These are phyloP conservation scores for Rhodotorula sp. DNA, from an alignment of 1,284 basidiomycete species.

Conservation along the genomic window DNA sequence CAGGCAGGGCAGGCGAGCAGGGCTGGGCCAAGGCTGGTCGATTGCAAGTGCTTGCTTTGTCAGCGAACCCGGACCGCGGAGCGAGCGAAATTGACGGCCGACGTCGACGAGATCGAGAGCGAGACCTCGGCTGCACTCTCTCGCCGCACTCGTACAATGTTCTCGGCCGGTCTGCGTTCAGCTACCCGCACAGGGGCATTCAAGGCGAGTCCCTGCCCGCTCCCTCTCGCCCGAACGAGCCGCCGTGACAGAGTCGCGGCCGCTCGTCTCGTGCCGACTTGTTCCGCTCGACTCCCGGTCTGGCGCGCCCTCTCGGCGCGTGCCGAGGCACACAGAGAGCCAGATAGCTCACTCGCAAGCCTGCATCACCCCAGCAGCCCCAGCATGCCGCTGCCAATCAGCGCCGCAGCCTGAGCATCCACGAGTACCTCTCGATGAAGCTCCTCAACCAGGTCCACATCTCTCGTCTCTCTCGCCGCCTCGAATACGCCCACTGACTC, in stretches of 20 bases:
- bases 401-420: conserved; percentile 92
- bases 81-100: too few relatives aligned
- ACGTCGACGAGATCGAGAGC: neutral
- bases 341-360: too few relatives aligned
- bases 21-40: too few relatives aligned
- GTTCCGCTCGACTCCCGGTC: neutral
- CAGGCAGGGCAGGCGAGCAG: too few relatives aligned
- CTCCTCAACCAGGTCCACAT: conserved; percentile 85
- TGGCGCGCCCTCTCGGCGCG: too few relatives aligned
- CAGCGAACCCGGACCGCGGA: too few relatives aligned
- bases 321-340: neutral
- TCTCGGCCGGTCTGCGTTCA: conserved; percentile 30
- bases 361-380: neutral
- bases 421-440: conserved; percentile 96
- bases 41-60: too few relatives aligned
- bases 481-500: neutral
- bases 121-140: neutral
- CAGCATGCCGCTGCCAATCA: conserved; percentile 52
- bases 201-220: conserved; percentile 18
- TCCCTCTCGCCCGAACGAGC: neutral
- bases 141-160: conserved; percentile 10
- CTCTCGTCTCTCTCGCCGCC: neutral
- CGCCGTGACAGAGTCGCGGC: neutral
- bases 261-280: neutral
- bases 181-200: conserved; percentile 27